phyloP scores from a whole-genome alignment of 2,329 filamentous ascomycete species.

The Ascocoryne sarcoides region DNA sequence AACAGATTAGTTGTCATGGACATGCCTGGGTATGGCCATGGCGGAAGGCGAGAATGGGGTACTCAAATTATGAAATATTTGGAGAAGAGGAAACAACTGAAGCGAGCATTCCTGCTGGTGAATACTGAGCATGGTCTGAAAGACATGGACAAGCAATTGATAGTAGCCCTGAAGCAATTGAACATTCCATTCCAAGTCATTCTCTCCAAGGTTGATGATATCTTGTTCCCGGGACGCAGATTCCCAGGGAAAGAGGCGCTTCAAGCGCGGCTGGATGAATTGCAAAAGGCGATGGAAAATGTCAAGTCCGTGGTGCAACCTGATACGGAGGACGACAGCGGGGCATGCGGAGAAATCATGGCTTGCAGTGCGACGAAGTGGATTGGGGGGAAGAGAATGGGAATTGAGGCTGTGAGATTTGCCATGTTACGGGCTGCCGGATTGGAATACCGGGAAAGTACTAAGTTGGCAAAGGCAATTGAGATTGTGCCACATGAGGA shows the following conservation, averaged over 20 bases:
- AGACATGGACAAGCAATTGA: conserved; percentile 45
- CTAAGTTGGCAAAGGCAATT: neutral
- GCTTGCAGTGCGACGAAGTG: conserved; percentile 45
- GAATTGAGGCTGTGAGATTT: conserved; percentile 54
- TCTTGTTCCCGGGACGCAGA: conserved; percentile 33
- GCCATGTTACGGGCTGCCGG: conserved; percentile 55
- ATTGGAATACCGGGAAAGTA: conserved; percentile 32
- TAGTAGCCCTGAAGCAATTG: conserved; percentile 45
- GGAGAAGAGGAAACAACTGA: conserved; percentile 45
- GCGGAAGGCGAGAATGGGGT: conserved; percentile 53
- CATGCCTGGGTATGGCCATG: conserved; percentile 63
- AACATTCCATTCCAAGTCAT: conserved; percentile 56
- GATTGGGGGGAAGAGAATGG: conserved; percentile 40
- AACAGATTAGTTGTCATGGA: conserved; percentile 50
- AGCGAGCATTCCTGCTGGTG: conserved; percentile 54
- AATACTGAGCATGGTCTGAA: conserved; percentile 57
- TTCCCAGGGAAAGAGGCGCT: conserved; percentile 26
- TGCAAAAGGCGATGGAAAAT: conserved; percentile 33
- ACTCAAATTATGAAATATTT: conserved; percentile 61
- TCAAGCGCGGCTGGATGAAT: conserved; percentile 27
- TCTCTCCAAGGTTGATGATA: conserved; percentile 55
- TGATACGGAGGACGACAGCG: conserved; percentile 29
- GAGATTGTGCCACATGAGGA: neutral
- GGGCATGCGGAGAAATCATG: conserved; percentile 50
- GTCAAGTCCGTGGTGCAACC: conserved; percentile 36